Evolutionary conservation across 306 rosid genomes (phyloP).

Genomic region (Sophora flavescens): DNA sequence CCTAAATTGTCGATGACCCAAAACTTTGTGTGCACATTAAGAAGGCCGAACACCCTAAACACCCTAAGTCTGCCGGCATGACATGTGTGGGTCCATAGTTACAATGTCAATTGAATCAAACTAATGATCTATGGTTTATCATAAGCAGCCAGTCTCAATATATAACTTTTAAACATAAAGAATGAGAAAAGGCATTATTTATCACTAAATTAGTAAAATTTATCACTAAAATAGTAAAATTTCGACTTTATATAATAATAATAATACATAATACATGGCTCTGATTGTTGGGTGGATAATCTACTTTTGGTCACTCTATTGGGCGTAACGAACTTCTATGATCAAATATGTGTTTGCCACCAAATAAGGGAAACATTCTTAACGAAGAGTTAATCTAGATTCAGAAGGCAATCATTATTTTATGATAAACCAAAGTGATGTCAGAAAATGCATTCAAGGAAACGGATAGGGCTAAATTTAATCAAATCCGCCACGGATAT

Average conservation of each 20-base stretch:
- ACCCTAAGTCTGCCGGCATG: not conserved
- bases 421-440: conserved; percentile 37
- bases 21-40: not conserved
- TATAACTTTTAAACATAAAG: not conserved
- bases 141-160: not conserved
- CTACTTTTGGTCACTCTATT: conserved; percentile 17
- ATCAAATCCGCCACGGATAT: conserved; percentile 43
- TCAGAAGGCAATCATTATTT: conserved; percentile 38
- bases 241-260: not conserved
- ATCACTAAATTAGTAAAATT: not conserved
- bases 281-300: conserved; percentile 5
- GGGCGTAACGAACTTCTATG: conserved; percentile 9
- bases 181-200: not conserved
- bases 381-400: conserved; percentile 35
- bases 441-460: conserved; percentile 16
- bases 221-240: not conserved
- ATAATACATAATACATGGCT: not conserved
- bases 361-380: conserved; percentile 25
- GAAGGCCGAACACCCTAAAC: not conserved
- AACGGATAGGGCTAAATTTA: conserved; percentile 7
- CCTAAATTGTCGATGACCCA: not conserved
- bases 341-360: conserved; percentile 45
- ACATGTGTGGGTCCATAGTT: not conserved
- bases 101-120: not conserved
- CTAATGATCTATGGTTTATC: not conserved